A percentile compares a stretch with the other conserved stretches of the same genome.
Evolutionary conservation across 352 stramenopile species (phyloP).

Genomic region (Phytophthora ramorum): DNA sequence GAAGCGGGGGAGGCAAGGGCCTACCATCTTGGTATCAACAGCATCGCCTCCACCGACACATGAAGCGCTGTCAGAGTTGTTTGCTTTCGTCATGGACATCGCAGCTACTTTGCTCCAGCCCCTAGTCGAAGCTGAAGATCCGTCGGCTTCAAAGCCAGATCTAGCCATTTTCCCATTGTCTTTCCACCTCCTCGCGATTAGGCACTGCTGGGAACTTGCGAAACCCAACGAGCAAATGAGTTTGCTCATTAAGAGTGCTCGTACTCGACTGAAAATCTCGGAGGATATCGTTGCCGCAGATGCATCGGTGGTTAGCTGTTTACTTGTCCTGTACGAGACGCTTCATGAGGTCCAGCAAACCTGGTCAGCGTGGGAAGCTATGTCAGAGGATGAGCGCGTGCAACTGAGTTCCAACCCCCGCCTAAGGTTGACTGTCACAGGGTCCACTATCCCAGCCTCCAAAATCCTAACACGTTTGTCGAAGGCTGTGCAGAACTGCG

Average conservation of each 20-base stretch:
- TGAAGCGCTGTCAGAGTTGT: slow-evolving; percentile 32
- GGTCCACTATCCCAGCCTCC: slow-evolving; percentile 9
- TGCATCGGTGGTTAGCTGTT: slow-evolving; percentile 13
- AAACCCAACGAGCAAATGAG: slow-evolving; percentile 22
- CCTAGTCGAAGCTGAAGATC: slow-evolving; percentile 4
- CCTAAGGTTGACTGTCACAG: slow-evolving; percentile 10
- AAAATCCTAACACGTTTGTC: slow-evolving; percentile 21
- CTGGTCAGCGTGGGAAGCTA: slow-evolving; percentile 20
- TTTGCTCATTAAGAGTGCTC: slow-evolving; percentile 33
- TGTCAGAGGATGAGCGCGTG: slow-evolving; percentile 21
- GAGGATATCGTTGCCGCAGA: slow-evolving; percentile 7
- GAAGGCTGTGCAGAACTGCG: slow-evolving; percentile 35
- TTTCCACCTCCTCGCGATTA: slow-evolving; percentile 43
- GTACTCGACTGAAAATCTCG: slow-evolving; percentile 10
- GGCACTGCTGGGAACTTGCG: slow-evolving; percentile 35
- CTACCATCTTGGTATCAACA: slow-evolving; percentile 7
- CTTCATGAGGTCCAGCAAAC: slow-evolving; percentile 30
- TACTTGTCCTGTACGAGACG: slow-evolving; percentile 41
- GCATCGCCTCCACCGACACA: not conserved
- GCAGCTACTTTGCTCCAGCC: slow-evolving; percentile 34
- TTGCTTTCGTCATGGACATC: slow-evolving; percentile 48
- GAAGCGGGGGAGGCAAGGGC: slow-evolving; percentile 5
- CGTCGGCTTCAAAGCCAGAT: not conserved
- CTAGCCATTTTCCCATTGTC: slow-evolving; percentile 31
- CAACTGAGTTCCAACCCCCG: not conserved